These are phyloP conservation scores for Volvox reticuliferus DNA, from an alignment of 139 green algal species.

Conservation along the genomic window DNA sequence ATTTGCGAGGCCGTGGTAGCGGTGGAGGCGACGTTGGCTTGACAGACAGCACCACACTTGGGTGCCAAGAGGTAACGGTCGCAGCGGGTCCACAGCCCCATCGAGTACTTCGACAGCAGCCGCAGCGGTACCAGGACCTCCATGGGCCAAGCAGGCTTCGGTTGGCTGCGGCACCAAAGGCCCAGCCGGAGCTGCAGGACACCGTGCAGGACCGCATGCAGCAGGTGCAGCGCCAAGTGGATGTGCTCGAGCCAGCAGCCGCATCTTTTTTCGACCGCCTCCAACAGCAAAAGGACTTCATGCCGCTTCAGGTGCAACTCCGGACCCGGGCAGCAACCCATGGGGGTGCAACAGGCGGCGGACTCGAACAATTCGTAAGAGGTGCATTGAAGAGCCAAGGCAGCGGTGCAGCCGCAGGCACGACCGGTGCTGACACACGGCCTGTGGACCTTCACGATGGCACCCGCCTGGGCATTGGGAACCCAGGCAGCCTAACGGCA, in stretches of 20 bases:
- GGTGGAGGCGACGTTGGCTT: neutral
- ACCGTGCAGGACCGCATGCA: neutral
- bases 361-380: neutral
- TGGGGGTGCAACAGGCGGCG: neutral
- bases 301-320: slow-evolving; percentile 29
- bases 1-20: neutral
- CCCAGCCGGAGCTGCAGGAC: neutral
- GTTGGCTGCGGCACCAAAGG: neutral
- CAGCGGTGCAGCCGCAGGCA: neutral
- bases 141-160: too few relatives aligned
- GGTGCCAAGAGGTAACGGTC: too few relatives aligned
- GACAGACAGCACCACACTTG: neutral
- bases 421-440: neutral
- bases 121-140: neutral
- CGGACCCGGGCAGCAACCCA: neutral
- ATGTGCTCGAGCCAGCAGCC: too few relatives aligned
- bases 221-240: neutral
- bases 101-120: neutral
- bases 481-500: neutral
- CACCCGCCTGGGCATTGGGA: neutral
- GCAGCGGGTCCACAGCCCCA: too few relatives aligned
- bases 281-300: slow-evolving; percentile 17
- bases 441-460: neutral
- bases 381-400: neutral
- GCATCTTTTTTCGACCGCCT: too few relatives aligned